Evolutionary conservation across 75 land plant genomes (phyloP), one percentile per base, ranked within the genome.

Genomic region (Cryptomeria japonica): DNA sequence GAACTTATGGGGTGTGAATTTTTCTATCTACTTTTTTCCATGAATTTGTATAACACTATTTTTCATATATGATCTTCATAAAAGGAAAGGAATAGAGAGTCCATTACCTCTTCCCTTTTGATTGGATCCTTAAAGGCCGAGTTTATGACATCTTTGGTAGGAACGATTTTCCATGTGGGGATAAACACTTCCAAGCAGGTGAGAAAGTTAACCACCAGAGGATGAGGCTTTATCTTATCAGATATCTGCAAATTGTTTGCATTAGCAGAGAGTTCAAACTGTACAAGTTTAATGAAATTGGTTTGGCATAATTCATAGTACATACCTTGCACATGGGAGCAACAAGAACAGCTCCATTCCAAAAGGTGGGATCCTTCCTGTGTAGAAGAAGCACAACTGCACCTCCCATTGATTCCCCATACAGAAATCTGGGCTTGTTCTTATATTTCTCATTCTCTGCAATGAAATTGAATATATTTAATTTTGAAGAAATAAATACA

Each of bases 91-190:
- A n/a, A n/a, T n/a, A 41, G 2, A 25, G 70, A 64, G 34, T 32
- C 7, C 34, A 32, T 84, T 51, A 96, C 99, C 94, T 95, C 94
- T 88, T 96, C 93, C 39, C 99, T 89, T 80, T 97, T 98, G 83
- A 95, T 32, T 25, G 97, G 97, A 75, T 98, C 99, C 87, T 96
- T 97, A 93, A 98, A 98, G 80, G 97, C 99, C 0, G 92, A 86
- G 85, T 98, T 94, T 44, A 98, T 96, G 83, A 98, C 92, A 84
- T 97, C 96, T 58, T 91, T 94, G 15, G 94, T 91, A 53, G 99
- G 99, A 25, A 98, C 97, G 32, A 98, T 95, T 92, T 97, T 98
- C 99, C 99, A 98, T 41, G 92, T 95, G 5, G 98, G 96, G 75
- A 97, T 94, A 1, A 97, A 76, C 36, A 93, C 91, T 42, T 94